These are phyloP conservation scores for Thermomucor indicae-seudaticae DNA, from an alignment of 371 early-diverging fungal genomes.

Conservation along the genomic window DNA sequence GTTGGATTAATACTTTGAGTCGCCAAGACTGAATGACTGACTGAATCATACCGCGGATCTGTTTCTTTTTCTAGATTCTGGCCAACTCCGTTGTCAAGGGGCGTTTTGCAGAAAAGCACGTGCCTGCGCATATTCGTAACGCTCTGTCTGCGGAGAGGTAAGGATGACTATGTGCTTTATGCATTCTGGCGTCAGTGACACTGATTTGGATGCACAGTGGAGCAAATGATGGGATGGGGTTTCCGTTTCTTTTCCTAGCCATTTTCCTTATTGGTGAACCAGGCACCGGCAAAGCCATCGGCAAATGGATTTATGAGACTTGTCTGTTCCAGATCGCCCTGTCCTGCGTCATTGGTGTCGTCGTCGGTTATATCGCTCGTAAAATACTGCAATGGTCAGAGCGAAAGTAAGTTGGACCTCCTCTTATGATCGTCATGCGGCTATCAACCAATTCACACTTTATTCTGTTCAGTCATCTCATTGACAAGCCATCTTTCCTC, in stretches of 20 bases:
- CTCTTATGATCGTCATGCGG: not conserved
- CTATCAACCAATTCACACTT: not conserved
- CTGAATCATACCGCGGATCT: no score
- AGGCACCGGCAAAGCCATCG: constrained; percentile 61
- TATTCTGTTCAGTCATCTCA: constrained; percentile 50
- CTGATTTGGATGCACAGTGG: constrained; percentile 43
- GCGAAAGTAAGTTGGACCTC: constrained; percentile 34
- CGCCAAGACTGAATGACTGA: no score
- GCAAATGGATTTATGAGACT: constrained; percentile 74
- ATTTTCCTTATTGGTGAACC: constrained; percentile 64
- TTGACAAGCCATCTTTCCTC: constrained; percentile 92
- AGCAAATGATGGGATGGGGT: constrained; percentile 83
- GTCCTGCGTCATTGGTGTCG: constrained; percentile 73
- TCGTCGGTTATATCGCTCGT: constrained; percentile 75
- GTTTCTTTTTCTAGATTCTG: constrained; percentile 66
- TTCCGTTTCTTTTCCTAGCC: constrained; percentile 85
- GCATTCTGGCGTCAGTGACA: not conserved
- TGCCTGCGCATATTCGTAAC: constrained; percentile 85
- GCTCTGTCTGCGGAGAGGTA: constrained; percentile 85
- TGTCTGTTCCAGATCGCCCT: constrained; percentile 77
- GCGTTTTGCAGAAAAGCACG: constrained; percentile 92
- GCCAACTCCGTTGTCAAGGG: constrained; percentile 96
- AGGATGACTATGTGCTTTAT: not conserved
- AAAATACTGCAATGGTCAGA: constrained; percentile 75
- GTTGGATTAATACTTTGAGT: constrained; percentile 2